phyloP scores from a whole-genome alignment of 1,139 yeast species.

The Hansenula sp. region DNA sequence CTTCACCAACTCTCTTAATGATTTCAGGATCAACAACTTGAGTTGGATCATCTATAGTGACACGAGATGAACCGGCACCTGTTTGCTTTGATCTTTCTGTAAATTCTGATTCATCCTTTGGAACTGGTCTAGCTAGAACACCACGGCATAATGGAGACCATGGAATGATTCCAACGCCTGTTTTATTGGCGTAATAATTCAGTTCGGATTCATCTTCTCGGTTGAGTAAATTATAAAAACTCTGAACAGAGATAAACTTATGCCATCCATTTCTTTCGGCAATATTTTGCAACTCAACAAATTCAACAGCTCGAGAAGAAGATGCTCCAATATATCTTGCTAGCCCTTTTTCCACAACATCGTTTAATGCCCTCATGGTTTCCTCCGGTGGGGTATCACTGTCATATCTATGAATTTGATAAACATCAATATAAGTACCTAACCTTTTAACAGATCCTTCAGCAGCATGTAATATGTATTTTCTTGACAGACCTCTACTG shows the following conservation, averaged over 20 bases:
- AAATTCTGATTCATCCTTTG: constrained; percentile 3
- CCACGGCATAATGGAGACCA: constrained; percentile 52
- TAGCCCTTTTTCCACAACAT: constrained; percentile 43
- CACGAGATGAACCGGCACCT: too few relatives aligned
- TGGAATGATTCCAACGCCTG: constrained; percentile 46
- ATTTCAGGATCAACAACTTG: too few relatives aligned
- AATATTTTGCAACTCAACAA: constrained; percentile 44
- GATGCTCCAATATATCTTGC: constrained; percentile 60
- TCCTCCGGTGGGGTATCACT: constrained; percentile 40
- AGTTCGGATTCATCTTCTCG: constrained; percentile 61
- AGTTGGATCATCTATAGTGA: too few relatives aligned
- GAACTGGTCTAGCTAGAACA: constrained; percentile 37
- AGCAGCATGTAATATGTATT: constrained; percentile 51
- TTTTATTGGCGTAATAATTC: constrained; percentile 47
- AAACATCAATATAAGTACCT: constrained; percentile 45
- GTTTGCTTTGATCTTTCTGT: too few relatives aligned
- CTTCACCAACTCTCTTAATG: too few relatives aligned
- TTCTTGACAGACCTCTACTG: constrained; percentile 46
- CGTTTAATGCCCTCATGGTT: constrained; percentile 51
- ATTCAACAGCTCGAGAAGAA: constrained; percentile 45
- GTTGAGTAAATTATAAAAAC: constrained; percentile 48
- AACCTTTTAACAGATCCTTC: constrained; percentile 43
- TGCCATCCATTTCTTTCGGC: constrained; percentile 51
- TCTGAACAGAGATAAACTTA: constrained; percentile 58
- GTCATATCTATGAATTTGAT: constrained; percentile 49